phyloP scores from a whole-genome alignment of 495 filamentous ascomycete genomes.

The Glutinoglossum americanum region DNA sequence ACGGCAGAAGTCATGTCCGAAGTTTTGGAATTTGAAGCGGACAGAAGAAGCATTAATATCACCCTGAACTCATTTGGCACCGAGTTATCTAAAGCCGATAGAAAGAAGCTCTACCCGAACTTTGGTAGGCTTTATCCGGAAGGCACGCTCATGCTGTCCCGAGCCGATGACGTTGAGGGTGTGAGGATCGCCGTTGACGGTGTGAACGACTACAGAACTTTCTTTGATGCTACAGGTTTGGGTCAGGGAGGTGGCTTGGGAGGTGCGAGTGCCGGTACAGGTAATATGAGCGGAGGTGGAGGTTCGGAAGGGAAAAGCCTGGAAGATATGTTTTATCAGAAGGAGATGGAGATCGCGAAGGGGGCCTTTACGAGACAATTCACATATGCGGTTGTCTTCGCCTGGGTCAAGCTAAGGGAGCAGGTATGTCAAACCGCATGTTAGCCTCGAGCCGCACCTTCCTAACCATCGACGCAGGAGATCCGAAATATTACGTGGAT shows the following conservation, averaged over 20 bases:
- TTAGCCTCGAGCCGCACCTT: background rate
- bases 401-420: conserved; percentile 93
- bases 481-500: conserved; percentile 99
- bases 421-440: conserved; percentile 40
- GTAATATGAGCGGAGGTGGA: conserved; percentile 60
- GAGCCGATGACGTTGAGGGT: conserved; percentile 84
- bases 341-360: conserved; percentile 97
- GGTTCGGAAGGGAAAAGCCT: conserved; percentile 68
- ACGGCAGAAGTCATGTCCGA: conserved; percentile 88
- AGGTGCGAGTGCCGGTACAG: conserved; percentile 27
- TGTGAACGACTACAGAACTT: conserved; percentile 73
- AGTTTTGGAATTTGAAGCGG: conserved; percentile 89
- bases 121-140: conserved; percentile 86
- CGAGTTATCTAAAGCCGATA: conserved; percentile 79
- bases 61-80: conserved; percentile 98
- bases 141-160: conserved; percentile 83
- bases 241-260: conserved; percentile 40
- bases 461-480: conserved; percentile 36
- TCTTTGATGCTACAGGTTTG: conserved; percentile 83
- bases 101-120: conserved; percentile 86
- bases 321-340: conserved; percentile 96
- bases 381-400: conserved; percentile 84
- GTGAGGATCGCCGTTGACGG: conserved; percentile 84
- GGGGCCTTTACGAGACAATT: conserved; percentile 89
- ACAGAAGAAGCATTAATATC: conserved; percentile 94